These are phyloP conservation scores for Saxophila tyrrhenica DNA, from an alignment of 495 filamentous ascomycete species.

Conservation along the genomic window DNA sequence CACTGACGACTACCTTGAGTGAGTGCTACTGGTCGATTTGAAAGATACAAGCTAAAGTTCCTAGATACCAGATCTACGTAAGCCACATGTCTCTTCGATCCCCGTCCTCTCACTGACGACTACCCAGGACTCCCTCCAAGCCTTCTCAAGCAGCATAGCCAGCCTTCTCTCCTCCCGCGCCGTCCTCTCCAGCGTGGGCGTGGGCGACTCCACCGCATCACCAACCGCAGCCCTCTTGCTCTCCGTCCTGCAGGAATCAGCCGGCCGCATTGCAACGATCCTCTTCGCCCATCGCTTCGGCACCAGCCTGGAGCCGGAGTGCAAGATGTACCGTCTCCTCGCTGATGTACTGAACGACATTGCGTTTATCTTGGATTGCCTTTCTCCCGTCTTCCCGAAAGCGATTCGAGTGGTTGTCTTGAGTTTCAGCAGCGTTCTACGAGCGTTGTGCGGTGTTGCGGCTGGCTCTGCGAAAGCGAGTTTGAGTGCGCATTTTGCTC, in stretches of 20 bases:
- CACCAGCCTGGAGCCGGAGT: constrained; percentile 82
- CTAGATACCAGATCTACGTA: constrained; percentile 68
- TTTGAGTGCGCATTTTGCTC: constrained; percentile 84
- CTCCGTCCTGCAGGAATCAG: constrained; percentile 73
- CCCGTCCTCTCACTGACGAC: not conserved
- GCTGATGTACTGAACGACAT: constrained; percentile 91
- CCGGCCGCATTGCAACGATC: constrained; percentile 79
- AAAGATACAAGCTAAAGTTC: not conserved
- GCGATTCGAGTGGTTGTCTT: constrained; percentile 55
- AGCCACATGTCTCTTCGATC: constrained; percentile 17
- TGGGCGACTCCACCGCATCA: constrained; percentile 75
- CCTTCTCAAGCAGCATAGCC: constrained; percentile 88
- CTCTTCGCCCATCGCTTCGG: constrained; percentile 79
- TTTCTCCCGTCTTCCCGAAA: constrained; percentile 70
- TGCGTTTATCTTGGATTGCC: constrained; percentile 78
- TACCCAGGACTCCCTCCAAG: constrained; percentile 78
- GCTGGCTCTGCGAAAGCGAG: constrained; percentile 84
- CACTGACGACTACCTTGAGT: constrained; percentile 77
- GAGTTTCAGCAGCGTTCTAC: constrained; percentile 62
- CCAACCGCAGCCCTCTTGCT: constrained; percentile 81
- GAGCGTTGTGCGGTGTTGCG: constrained; percentile 79
- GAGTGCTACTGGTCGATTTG: constrained; percentile 19
- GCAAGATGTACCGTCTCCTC: constrained; percentile 81
- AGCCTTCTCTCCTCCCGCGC: constrained; percentile 79
- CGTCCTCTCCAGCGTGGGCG: constrained; percentile 74